Percentiles rank a stretch among this genome's conserved stretches.
Conservation (phyloP, 2,329 filamentous ascomycete genomes). For the Didymella pinodella region DNA sequence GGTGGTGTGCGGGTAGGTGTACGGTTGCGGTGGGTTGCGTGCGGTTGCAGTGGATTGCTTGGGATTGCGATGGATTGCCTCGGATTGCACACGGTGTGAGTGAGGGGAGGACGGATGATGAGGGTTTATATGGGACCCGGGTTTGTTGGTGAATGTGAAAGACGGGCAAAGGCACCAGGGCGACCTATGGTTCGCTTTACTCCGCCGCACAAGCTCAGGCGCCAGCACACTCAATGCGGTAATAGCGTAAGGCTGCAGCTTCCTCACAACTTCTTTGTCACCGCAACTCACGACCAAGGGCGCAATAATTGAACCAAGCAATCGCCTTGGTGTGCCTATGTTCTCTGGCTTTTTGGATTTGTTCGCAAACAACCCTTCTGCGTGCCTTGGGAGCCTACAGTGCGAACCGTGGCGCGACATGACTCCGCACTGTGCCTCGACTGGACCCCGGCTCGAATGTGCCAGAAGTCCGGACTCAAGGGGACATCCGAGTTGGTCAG, state of each 20-base stretch:
- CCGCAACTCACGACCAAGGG: slow-evolving; percentile 3
- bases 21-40: slow-evolving; percentile 3
- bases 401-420: not conserved
- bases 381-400: not conserved
- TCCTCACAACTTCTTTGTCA: not conserved
- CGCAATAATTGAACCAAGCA: slow-evolving; percentile 3
- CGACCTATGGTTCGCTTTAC: slow-evolving; percentile 18
- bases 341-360: not conserved
- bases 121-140: slow-evolving; percentile 25
- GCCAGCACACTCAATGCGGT: slow-evolving; percentile 13
- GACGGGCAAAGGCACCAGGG: slow-evolving; percentile 13
- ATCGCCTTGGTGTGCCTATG: not conserved
- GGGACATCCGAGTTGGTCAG: not conserved
- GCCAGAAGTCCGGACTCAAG: slow-evolving; percentile 1
- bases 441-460: slow-evolving; percentile 3
- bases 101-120: slow-evolving; percentile 10
- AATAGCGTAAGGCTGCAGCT: slow-evolving; percentile 20
- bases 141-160: slow-evolving; percentile 12
- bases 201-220: slow-evolving; percentile 19
- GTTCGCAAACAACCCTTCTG: not conserved
- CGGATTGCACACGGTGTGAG: slow-evolving; percentile 2
- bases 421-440: slow-evolving; percentile 12
- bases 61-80: no score
- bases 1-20: slow-evolving; percentile 16
- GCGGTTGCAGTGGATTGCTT: not conserved